Conservation (phyloP, 208 protist genomes). For the Phytomonas francai region DNA sequence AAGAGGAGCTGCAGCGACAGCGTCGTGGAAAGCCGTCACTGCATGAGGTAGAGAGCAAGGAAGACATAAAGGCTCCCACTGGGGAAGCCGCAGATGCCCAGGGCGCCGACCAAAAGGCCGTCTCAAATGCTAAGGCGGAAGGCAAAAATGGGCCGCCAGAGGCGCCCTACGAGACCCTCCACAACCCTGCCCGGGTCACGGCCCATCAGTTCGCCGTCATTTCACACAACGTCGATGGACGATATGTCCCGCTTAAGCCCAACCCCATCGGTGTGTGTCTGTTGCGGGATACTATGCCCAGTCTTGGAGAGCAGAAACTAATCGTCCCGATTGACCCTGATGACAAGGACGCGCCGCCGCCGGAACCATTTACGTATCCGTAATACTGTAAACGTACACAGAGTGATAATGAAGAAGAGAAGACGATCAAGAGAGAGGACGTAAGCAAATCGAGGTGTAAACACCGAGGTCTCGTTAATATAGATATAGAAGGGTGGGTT, state of each 20-base stretch:
- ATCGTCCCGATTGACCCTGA: slow-evolving; percentile 38
- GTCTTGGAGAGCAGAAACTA: slow-evolving; percentile 36
- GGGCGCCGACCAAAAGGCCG: background rate
- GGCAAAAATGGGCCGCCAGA: slow-evolving; percentile 3
- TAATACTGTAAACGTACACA: slow-evolving; percentile 21
- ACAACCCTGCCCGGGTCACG: slow-evolving; percentile 78
- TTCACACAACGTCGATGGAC: slow-evolving; percentile 54
- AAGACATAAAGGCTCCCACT: slow-evolving; percentile 1
- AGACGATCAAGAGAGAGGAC: background rate
- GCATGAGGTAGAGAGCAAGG: background rate
- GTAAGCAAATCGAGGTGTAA: background rate
- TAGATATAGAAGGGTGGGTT: background rate
- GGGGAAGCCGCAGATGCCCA: slow-evolving; percentile 1
- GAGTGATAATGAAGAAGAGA: background rate
- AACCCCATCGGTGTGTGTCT: slow-evolving; percentile 70
- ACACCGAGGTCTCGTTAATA: background rate
- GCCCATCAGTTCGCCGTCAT: slow-evolving; percentile 63
- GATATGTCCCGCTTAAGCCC: slow-evolving; percentile 71
- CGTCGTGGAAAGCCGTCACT: slow-evolving; percentile 9
- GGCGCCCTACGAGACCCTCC: slow-evolving; percentile 38
- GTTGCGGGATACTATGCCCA: slow-evolving; percentile 60
- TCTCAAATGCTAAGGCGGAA: background rate
- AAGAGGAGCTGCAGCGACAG: slow-evolving; percentile 75
- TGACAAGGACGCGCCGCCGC: slow-evolving; percentile 44
- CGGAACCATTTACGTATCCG: slow-evolving; percentile 77